Percentiles rank a stretch among this genome's conserved stretches.
Evolutionary conservation across 331 rosid species (phyloP).

Genomic region (Stylosanthes scabra): DNA sequence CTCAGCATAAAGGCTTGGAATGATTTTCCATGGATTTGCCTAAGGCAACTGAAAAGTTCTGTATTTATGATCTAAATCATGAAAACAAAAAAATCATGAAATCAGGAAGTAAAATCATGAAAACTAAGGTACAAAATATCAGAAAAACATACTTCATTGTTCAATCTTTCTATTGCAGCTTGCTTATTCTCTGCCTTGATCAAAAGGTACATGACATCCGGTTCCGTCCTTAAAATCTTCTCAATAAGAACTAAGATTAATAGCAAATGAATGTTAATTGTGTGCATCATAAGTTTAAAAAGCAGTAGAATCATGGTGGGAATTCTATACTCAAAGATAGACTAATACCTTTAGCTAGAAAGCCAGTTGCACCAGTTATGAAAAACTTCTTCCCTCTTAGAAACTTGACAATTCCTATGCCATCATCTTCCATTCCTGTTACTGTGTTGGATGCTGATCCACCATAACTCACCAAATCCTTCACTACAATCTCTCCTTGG

Average conservation of each 20-base stretch:
- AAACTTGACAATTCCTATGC: conserved; percentile 82
- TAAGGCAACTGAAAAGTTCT: conserved; percentile 79
- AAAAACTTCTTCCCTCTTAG: conserved; percentile 81
- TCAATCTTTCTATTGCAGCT: conserved; percentile 80
- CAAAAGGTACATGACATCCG: conserved; percentile 90
- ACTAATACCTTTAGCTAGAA: conserved; percentile 86
- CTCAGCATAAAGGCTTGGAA: conserved; percentile 81
- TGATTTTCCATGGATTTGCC: conserved; percentile 78
- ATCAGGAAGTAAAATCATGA: conserved; percentile 11
- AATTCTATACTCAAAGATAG: background rate
- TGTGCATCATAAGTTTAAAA: conserved; percentile 16
- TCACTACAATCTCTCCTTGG: conserved; percentile 53
- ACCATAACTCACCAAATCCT: conserved; percentile 70
- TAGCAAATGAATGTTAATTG: conserved; percentile 11
- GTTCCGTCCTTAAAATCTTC: conserved; percentile 72
- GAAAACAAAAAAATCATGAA: conserved; percentile 6
- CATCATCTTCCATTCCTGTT: conserved; percentile 64
- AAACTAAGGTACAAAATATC: conserved; percentile 5
- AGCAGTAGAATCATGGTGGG: background rate
- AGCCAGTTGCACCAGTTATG: conserved; percentile 91
- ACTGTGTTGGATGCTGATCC: conserved; percentile 48
- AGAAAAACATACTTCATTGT: conserved; percentile 65
- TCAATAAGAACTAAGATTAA: conserved; percentile 55
- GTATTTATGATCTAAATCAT: conserved; percentile 72
- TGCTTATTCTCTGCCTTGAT: conserved; percentile 88